Evolutionary conservation across 306 rosid genomes (phyloP).

Genomic region (Lupinus albus): DNA sequence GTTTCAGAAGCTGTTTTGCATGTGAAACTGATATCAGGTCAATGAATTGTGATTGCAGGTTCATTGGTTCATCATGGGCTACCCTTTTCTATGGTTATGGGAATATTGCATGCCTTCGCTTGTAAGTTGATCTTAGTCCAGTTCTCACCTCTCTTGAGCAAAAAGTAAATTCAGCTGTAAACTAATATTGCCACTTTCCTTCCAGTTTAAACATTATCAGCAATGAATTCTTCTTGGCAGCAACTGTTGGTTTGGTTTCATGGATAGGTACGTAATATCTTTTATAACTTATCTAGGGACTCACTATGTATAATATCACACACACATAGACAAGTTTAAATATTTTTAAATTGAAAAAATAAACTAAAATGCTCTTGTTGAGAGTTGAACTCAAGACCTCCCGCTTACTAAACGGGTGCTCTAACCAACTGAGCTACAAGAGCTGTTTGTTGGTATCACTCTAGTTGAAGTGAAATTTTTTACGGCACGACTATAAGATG

Average conservation of each 20-base stretch:
- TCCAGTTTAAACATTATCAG: constrained; percentile 68
- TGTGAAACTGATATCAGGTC: constrained; percentile 13
- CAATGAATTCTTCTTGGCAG: constrained; percentile 76
- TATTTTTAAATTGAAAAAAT: no score
- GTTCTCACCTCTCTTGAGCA: constrained; percentile 36
- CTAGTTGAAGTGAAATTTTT: no score
- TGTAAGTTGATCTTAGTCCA: constrained; percentile 50
- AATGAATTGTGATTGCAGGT: constrained; percentile 56
- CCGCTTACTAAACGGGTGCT: no score
- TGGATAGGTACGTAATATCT: constrained; percentile 89
- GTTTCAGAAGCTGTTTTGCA: constrained; percentile 28
- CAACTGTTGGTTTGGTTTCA: constrained; percentile 61
- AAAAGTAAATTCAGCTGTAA: constrained; percentile 32
- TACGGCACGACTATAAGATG: no score
- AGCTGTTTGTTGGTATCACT: no score
- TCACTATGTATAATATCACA: no score
- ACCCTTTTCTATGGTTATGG: constrained; percentile 87
- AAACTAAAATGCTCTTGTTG: no score
- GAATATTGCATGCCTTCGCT: constrained; percentile 72
- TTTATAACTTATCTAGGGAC: no score
- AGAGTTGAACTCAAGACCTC: no score
- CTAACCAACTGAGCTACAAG: no score
- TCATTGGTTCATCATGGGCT: constrained; percentile 84
- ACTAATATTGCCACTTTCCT: constrained; percentile 28
- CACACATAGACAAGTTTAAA: no score